Evolutionary conservation across 2,329 filamentous ascomycete genomes (phyloP), one percentile per base, ranked within the genome.

Genomic region (Aschersonia sp.): DNA sequence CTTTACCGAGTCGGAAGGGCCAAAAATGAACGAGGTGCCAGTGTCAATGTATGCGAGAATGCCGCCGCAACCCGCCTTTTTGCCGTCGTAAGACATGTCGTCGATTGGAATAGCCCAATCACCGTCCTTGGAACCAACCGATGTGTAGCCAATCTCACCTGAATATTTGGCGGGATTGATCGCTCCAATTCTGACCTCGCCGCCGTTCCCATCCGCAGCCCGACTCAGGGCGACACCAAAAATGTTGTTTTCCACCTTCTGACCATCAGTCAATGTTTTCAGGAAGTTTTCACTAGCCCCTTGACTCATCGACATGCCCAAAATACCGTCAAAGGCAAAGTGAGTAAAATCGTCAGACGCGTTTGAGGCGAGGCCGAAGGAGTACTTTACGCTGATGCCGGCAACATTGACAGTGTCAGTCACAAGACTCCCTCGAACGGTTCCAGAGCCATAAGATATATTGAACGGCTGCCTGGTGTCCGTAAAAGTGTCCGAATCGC

Each of bases 281-380:
- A 92, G 71, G 55, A 92, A 81, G 43, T 80, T 85, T 28, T 84
- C 76, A 4, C 75, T 74, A 38, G 68, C 69, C 3, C 74, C 75
- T 9, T 71, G 67, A 51, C 74, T 74, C 55, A 82, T 80, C 12
- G 85, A 84, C 30, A 94, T 67, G 4, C 88, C 89, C 3, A 95
- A 68, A 45, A 95, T 94, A 30, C 89, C 89, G 61, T 95, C 89
- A 63, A 94, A 89, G 1, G 86, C 84, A 56, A 91, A 94, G 47
- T 76, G 74, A 31, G 70, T 65, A 61, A 95, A 94, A 53, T 92
- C 81, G 46, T 78, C 65, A 1, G 85, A 88, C 2, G 85, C 85
- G 30, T 74, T 74, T 35, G 74, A 76, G 29, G 84, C 86, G 50
- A 89, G 65, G 4, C 89, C 89, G 57, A 95, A 85, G 3, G 77